Conservation (phyloP, 768 basidiomycete species). For the Tylopilus sp. region DNA sequence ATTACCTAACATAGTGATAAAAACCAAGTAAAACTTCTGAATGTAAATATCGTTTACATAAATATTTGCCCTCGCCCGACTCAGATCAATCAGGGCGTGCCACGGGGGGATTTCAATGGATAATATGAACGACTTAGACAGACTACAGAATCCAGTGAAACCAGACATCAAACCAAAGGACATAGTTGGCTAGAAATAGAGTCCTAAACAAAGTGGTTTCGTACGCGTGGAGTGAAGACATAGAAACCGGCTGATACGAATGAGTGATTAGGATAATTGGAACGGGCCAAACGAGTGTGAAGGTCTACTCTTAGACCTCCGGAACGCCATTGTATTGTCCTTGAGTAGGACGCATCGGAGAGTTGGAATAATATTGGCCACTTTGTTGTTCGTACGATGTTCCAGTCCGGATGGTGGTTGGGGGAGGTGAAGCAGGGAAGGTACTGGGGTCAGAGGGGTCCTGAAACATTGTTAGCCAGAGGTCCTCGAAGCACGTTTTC, state of each 20-base stretch:
- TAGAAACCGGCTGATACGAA: not conserved
- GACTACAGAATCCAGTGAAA: not conserved
- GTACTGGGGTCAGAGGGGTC: conserved; percentile 38
- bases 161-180: not conserved
- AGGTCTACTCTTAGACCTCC: conserved; percentile 17
- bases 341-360: conserved; percentile 7
- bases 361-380: conserved; percentile 8
- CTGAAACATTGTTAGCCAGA: conserved; percentile 17
- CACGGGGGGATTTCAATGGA: not conserved
- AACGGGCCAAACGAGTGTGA: not conserved
- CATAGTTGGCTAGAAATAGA: not conserved
- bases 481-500: not conserved
- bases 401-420: conserved; percentile 8
- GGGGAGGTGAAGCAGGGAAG: conserved; percentile 31
- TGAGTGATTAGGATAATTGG: not conserved
- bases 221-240: not conserved
- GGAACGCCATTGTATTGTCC: conserved; percentile 26
- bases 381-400: conserved; percentile 6
- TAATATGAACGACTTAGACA: not conserved
- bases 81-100: too few relatives aligned
- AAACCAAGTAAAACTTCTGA: too few relatives aligned
- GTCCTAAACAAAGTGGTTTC: not conserved
- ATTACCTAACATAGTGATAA: too few relatives aligned
- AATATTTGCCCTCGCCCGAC: conserved; percentile 5
- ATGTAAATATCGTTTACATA: too few relatives aligned